Evolutionary conservation across 352 stramenopile species (phyloP).

Genomic region (Blastocystis sp.): DNA sequence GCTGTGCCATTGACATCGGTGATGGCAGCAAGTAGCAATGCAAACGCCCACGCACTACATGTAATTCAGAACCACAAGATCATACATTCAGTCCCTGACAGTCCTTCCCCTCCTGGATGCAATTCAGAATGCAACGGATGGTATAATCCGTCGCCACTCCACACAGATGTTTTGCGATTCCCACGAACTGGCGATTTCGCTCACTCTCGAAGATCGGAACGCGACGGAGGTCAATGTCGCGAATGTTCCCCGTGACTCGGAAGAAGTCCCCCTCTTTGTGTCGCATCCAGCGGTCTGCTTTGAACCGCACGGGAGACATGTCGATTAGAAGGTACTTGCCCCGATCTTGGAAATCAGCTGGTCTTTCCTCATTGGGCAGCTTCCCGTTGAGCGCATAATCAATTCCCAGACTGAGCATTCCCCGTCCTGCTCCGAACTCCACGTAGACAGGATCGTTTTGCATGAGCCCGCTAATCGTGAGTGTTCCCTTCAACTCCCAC

Average conservation of each 20-base stretch:
- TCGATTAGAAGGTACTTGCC: constrained; percentile 62
- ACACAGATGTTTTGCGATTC: constrained; percentile 68
- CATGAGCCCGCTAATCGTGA: constrained; percentile 19
- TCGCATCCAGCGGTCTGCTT: constrained; percentile 66
- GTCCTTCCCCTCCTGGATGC: background rate
- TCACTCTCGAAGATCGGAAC: constrained; percentile 38
- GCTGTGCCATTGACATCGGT: constrained; percentile 68
- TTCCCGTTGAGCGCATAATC: constrained; percentile 50
- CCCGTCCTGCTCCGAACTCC: constrained; percentile 63
- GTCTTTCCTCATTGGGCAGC: background rate
- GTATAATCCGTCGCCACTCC: constrained; percentile 68
- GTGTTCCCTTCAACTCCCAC: background rate
- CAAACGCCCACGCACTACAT: constrained; percentile 51
- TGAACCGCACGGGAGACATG: constrained; percentile 63
- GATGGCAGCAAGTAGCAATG: constrained; percentile 67
- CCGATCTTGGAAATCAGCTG: background rate
- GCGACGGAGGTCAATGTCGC: constrained; percentile 46
- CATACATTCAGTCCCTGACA: background rate
- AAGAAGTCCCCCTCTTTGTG: constrained; percentile 61
- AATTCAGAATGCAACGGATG: constrained; percentile 63
- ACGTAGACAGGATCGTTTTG: constrained; percentile 26
- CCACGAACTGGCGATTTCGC: constrained; percentile 32
- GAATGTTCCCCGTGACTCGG: constrained; percentile 62
- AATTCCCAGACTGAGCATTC: constrained; percentile 62
- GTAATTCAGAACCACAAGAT: background rate